Percentiles rank a stretch among this genome's conserved stretches.
These are phyloP conservation scores for Yarrowia bubula DNA, from an alignment of 805 yeast species.

Conservation along the genomic window DNA sequence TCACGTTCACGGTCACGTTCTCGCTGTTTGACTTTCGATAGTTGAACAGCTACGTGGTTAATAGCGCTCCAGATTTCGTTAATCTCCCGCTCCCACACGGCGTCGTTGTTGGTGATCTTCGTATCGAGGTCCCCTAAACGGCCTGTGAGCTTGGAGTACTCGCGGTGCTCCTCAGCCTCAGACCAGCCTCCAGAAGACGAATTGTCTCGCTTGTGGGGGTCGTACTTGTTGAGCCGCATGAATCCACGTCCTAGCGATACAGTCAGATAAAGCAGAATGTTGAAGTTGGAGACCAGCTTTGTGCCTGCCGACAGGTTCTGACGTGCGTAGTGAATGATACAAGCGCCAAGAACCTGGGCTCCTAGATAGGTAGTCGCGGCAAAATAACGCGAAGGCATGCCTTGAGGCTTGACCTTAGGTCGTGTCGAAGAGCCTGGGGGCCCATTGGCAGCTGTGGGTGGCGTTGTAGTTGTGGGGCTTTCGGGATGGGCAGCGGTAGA, in stretches of 20 bases:
- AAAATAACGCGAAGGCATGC: constrained; percentile 4
- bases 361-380: constrained; percentile 28
- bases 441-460: not conserved
- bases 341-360: constrained; percentile 33
- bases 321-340: constrained; percentile 29
- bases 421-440: not conserved
- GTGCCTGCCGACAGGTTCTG: constrained; percentile 31
- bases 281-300: constrained; percentile 30
- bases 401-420: not conserved
- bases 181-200: constrained; percentile 4
- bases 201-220: not conserved
- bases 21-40: constrained; percentile 16
- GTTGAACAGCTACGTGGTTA: constrained; percentile 18
- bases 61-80: constrained; percentile 25
- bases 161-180: constrained; percentile 16
- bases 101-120: constrained; percentile 22
- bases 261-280: constrained; percentile 31
- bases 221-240: constrained; percentile 27
- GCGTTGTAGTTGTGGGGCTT: not conserved
- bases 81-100: constrained; percentile 17
- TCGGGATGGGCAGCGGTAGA: not conserved
- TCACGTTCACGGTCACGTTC: constrained; percentile 25
- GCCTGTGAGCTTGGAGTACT: constrained; percentile 11
- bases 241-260: constrained; percentile 31
- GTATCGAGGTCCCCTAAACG: constrained; percentile 2